phyloP scores from a whole-genome alignment of 192 early-diverging fungal species.

The Glomus cerebriforme region DNA sequence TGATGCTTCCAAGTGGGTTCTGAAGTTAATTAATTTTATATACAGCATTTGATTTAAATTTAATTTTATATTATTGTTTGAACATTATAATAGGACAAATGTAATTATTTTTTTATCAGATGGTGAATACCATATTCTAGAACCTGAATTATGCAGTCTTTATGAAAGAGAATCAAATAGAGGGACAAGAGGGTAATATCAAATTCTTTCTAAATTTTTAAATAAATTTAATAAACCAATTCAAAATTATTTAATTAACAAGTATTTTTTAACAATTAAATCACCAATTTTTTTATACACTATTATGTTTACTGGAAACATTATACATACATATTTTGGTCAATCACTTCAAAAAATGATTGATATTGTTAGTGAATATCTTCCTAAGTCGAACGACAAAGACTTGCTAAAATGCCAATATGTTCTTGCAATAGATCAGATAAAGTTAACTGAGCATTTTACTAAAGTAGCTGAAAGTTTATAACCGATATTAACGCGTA shows the following conservation, averaged over 20 bases:
- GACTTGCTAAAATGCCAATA: slow-evolving; percentile 15
- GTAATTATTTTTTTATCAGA: slow-evolving; percentile 30
- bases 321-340: background rate
- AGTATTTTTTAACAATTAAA: background rate
- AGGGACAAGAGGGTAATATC: slow-evolving; percentile 23
- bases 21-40: background rate
- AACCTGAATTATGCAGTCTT: slow-evolving; percentile 4
- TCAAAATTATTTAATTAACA: background rate
- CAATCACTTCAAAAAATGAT: slow-evolving; percentile 10
- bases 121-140: slow-evolving; percentile 8
- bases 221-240: background rate
- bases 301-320: background rate
- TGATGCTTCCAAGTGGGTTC: slow-evolving; percentile 18
- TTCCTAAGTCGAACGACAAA: background rate
- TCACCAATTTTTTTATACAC: slow-evolving; percentile 8
- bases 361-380: slow-evolving; percentile 19
- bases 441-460: slow-evolving; percentile 14
- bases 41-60: background rate
- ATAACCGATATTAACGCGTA: slow-evolving; percentile 11
- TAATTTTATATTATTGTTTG: background rate
- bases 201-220: background rate
- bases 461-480: slow-evolving; percentile 11
- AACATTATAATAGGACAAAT: background rate
- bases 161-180: background rate
- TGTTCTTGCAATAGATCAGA: background rate